A percentile compares a stretch with the other conserved stretches of the same genome.
These are phyloP conservation scores for Starmerella apicola DNA, from an alignment of 805 yeast genomes.

Conservation along the genomic window DNA sequence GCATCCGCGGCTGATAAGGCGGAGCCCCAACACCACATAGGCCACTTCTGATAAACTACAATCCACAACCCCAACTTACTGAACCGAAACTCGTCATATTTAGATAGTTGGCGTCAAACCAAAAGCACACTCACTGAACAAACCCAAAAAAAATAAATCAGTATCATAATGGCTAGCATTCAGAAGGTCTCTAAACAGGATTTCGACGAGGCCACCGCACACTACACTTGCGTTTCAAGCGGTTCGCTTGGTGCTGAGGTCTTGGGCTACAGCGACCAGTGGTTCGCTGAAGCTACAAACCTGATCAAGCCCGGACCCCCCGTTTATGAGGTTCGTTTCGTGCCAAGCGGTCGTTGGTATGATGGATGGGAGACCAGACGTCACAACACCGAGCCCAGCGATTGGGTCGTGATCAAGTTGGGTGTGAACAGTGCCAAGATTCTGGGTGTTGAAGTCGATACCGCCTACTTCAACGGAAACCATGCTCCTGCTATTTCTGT, in stretches of 20 bases:
- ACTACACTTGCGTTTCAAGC: conserved; percentile 57
- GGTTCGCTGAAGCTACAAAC: conserved; percentile 90
- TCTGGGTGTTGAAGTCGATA: conserved; percentile 79
- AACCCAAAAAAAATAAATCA: too few species aligned
- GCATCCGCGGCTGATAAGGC: too few species aligned
- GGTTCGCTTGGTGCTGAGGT: conserved; percentile 72
- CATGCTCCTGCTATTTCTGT: conserved; percentile 86
- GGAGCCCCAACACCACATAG: too few species aligned
- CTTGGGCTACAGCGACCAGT: conserved; percentile 65
- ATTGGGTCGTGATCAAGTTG: conserved; percentile 72
- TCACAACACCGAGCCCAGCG: conserved; percentile 74
- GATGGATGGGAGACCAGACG: conserved; percentile 99
- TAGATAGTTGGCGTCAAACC: too few species aligned
- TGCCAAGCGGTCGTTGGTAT: conserved; percentile 88
- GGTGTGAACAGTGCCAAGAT: conserved; percentile 76
- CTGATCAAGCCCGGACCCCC: conserved; percentile 72
- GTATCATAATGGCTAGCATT: conserved; percentile 11
- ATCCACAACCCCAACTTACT: too few species aligned
- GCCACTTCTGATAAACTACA: too few species aligned
- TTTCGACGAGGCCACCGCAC: conserved; percentile 17
- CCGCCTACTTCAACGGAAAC: conserved; percentile 89
- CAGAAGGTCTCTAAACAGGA: conserved; percentile 15
- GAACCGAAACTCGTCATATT: too few species aligned
- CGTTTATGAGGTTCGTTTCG: conserved; percentile 66
- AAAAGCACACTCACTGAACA: too few species aligned